A percentile compares a stretch with the other conserved stretches of the same genome.
These are phyloP conservation scores for Marasmius sp. DNA, from an alignment of 1,284 basidiomycete genomes.

Conservation along the genomic window DNA sequence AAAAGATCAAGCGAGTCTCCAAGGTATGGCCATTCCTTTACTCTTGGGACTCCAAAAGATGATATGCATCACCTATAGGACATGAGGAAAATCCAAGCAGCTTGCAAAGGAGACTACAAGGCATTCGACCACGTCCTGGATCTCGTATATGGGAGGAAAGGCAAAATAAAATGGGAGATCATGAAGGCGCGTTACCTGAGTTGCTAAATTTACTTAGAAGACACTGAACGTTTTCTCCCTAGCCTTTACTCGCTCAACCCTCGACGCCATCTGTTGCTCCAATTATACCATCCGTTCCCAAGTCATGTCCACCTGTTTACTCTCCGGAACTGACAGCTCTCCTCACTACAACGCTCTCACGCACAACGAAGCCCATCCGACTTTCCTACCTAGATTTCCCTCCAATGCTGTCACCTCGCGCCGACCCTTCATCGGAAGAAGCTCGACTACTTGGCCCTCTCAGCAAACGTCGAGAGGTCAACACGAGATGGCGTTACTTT, in stretches of 20 bases:
- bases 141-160: conserved; percentile 77
- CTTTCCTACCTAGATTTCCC: conserved; percentile 48
- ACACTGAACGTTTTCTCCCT: conserved; percentile 10
- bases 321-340: conserved; percentile 62
- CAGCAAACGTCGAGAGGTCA: conserved; percentile 70
- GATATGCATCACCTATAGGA: conserved; percentile 39
- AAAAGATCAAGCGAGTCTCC: conserved; percentile 48
- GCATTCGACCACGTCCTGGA: conserved; percentile 66
- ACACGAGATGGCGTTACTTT: conserved; percentile 71
- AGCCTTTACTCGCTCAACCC: conserved; percentile 58
- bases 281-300: conserved; percentile 52
- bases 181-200: conserved; percentile 48
- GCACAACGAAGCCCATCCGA: conserved; percentile 36
- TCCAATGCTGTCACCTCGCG: conserved; percentile 54
- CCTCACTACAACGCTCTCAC: conserved; percentile 52
- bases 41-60: neutral
- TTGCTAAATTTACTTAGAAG: conserved; percentile 5
- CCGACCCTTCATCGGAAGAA: conserved; percentile 58
- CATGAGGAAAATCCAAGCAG: conserved; percentile 52
- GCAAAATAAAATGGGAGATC: conserved; percentile 66
- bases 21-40: conserved; percentile 36
- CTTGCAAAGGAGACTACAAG: conserved; percentile 51
- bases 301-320: conserved; percentile 62
- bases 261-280: conserved; percentile 35
- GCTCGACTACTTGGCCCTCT: conserved; percentile 61